phyloP scores from a whole-genome alignment of 225 moss, liverwort and hornwort species.

The Rhytidiadelphus loreus region DNA sequence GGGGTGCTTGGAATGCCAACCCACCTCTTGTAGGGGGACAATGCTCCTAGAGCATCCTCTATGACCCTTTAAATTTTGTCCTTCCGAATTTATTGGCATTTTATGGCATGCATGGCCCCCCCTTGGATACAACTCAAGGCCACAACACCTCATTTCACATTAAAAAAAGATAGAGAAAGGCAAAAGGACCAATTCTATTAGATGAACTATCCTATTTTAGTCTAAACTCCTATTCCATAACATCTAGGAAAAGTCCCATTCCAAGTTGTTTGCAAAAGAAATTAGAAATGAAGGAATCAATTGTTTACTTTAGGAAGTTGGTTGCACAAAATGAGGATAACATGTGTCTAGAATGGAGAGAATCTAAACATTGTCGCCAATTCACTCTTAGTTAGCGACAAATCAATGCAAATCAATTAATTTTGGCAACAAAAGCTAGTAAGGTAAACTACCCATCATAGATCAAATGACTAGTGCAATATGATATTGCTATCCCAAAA shows the following conservation, averaged over 20 bases:
- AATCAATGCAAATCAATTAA: background rate
- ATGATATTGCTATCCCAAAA: background rate
- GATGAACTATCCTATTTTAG: background rate
- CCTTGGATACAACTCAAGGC: too few relatives aligned
- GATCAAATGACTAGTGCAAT: background rate
- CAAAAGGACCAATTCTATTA: too few relatives aligned
- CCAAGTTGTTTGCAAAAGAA: background rate
- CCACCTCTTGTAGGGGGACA: too few relatives aligned
- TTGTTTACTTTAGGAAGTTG: background rate
- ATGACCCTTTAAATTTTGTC: too few relatives aligned
- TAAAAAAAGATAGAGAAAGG: accelerated
- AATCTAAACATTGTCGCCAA: background rate
- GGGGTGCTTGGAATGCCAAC: too few relatives aligned
- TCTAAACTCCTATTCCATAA: too few relatives aligned
- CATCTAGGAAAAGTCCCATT: background rate
- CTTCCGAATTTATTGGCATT: background rate
- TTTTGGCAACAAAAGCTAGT: background rate
- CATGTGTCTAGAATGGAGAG: background rate
- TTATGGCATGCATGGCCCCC: background rate
- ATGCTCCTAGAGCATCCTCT: too few relatives aligned
- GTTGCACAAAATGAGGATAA: background rate
- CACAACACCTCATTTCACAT: too few relatives aligned
- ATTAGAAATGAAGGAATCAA: too few relatives aligned
- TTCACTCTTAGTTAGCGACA: background rate
- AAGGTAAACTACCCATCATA: background rate